Percentiles rank a stretch among this genome's conserved stretches.
Conservation (phyloP, 164 flowering plant genomes). For the Hamamelis virginiana region DNA sequence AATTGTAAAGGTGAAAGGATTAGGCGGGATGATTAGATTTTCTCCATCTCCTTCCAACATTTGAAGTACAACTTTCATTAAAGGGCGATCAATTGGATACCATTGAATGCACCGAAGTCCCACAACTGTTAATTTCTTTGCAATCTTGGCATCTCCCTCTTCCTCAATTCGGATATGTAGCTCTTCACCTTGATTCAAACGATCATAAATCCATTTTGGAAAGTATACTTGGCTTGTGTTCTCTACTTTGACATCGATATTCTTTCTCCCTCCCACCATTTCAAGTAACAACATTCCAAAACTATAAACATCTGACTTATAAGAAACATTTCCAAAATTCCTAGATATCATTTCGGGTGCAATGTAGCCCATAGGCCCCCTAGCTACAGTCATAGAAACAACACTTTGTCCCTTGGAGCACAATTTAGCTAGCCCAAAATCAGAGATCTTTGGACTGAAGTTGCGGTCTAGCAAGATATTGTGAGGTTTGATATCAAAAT, state of each 20-base stretch:
- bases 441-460: slow-evolving; percentile 28
- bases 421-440: slow-evolving; percentile 30
- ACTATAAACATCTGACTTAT: slow-evolving; percentile 29
- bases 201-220: slow-evolving; percentile 34
- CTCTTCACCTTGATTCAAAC: slow-evolving; percentile 21
- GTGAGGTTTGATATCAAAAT: slow-evolving; percentile 23
- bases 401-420: slow-evolving; percentile 18
- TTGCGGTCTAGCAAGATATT: slow-evolving; percentile 26
- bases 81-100: slow-evolving; percentile 22
- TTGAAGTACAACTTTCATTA: slow-evolving; percentile 26
- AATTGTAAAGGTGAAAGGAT: slow-evolving; percentile 12
- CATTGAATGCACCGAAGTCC: slow-evolving; percentile 33
- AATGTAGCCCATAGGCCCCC: slow-evolving; percentile 27
- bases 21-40: slow-evolving; percentile 16
- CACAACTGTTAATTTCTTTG: slow-evolving; percentile 24
- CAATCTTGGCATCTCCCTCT: slow-evolving; percentile 21
- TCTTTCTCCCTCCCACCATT: slow-evolving; percentile 22
- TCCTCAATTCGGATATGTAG: slow-evolving; percentile 15
- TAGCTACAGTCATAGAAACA: slow-evolving; percentile 21
- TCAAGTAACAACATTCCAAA: slow-evolving; percentile 31
- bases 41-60: slow-evolving; percentile 22
- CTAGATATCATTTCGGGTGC: slow-evolving; percentile 27
- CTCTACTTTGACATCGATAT: not conserved
- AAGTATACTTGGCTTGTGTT: slow-evolving; percentile 22
- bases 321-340: slow-evolving; percentile 17